Evolutionary conservation across 768 basidiomycete genomes (phyloP), one percentile per base, ranked within the genome.

Genomic region (Trametes elegans): DNA sequence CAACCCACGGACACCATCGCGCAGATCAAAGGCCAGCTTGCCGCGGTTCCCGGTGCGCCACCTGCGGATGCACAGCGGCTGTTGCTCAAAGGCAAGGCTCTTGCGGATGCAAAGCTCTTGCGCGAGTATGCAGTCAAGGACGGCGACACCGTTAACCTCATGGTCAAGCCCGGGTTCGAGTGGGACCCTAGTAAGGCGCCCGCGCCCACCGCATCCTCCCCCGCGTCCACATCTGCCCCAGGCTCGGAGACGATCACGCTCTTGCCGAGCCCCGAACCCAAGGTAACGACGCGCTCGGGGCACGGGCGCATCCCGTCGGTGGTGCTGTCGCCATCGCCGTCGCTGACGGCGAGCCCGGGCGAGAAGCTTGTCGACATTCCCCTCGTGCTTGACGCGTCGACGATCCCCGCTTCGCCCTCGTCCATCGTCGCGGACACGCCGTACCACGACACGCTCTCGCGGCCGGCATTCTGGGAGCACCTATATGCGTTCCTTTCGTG

Each of bases 71-170:
- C 80, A 27, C 95, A 97, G 70, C 78, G 97, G 3, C 81, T 98
- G 14, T 76, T 99, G 10, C 77, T 97, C 49, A 98, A 95, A 72
- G 97, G 97, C 53, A 99, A 99, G 70, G 93, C 88, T 0, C 81
- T 98, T 59, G 85, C 84, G 14, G 96, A 98, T 74, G 74, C 74
- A 23, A 96, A 95, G 68, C 81, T 99, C 9, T 74, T 98, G 35
- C 88, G 88, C 66, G 97, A 98, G 69, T 99, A 98, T 75, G 81
- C 74, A 65, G 78, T 95, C 65, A 82, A 85, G 64, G 82, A 87
- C 66, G 89, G 87, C 10, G 86, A 90, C 61, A 87, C 84, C 10
- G 75, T 98, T 63, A 96, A 88, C 69, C 76, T 99, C 40, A 87
- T 94, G 76, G 72, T 94, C 68, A 96, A 95, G 66, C 79, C 92